Evolutionary conservation across 345 rosid genomes (phyloP).

Genomic region (Populus simonii): DNA sequence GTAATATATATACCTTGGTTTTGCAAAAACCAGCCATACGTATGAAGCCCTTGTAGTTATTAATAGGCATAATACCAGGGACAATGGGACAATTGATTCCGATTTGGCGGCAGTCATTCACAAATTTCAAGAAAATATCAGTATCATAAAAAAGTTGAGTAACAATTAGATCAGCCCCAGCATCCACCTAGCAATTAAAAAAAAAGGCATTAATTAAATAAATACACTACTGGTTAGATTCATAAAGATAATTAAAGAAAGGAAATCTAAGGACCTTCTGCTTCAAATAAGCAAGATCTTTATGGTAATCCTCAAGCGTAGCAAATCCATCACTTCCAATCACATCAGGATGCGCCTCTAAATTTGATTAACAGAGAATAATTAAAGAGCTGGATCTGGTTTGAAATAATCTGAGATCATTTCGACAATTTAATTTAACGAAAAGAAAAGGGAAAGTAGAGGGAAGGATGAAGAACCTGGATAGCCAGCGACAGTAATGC

Average conservation of each 20-base stretch:
- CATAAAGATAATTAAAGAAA: no score
- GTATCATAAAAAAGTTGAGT: conserved; percentile 92
- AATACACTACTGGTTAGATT: no score
- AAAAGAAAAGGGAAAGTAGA: neutral
- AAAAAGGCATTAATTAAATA: conserved; percentile 6
- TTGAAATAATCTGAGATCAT: neutral
- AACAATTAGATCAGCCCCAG: conserved; percentile 88
- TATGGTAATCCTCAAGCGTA: conserved; percentile 63
- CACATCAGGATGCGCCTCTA: conserved; percentile 94
- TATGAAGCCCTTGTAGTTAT: conserved; percentile 86
- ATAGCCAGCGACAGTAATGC: conserved; percentile 97
- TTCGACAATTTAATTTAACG: neutral
- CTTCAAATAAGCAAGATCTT: conserved; percentile 85
- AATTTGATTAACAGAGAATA: neutral
- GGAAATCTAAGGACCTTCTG: conserved; percentile 49
- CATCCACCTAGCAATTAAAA: conserved; percentile 63
- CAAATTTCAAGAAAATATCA: conserved; percentile 84
- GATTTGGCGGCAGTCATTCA: conserved; percentile 86
- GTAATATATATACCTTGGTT: conserved; percentile 53
- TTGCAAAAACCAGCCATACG: conserved; percentile 98
- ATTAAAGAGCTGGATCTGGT: neutral
- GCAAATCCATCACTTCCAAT: conserved; percentile 73
- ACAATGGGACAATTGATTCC: conserved; percentile 87
- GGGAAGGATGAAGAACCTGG: conserved; percentile 50
- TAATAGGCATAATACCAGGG: conserved; percentile 96